Conservation (phyloP, 139 green algal genomes). For the Chlamydomonas sp. region DNA sequence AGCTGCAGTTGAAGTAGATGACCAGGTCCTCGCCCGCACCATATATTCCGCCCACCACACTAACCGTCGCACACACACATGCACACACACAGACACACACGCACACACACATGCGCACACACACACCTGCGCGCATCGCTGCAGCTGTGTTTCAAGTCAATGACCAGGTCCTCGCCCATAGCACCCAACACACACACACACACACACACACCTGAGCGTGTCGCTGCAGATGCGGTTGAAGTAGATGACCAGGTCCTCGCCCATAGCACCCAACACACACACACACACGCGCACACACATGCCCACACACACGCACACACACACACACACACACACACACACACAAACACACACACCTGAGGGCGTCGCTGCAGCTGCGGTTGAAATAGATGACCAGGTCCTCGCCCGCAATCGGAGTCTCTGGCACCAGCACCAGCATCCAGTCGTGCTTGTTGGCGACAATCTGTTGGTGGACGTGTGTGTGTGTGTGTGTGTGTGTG, state of each 20-base stretch:
- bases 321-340: not conserved
- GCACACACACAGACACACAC: not conserved
- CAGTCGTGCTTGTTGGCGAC: conserved; percentile 9
- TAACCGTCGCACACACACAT: not conserved
- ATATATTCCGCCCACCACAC: conserved; percentile 39
- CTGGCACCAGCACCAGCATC: conserved; percentile 55
- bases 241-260: conserved; percentile 38
- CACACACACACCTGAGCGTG: conserved; percentile 35
- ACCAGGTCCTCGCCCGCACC: conserved; percentile 57
- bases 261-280: conserved; percentile 13
- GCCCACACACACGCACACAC: not conserved
- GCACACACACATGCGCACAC: too few relatives aligned
- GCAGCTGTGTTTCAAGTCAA: too few relatives aligned
- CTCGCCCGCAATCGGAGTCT: conserved; percentile 56
- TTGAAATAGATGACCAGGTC: conserved; percentile 60
- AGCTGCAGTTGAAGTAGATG: conserved; percentile 60
- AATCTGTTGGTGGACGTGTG: not conserved
- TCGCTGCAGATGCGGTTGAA: conserved; percentile 62
- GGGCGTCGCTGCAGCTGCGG: conserved; percentile 43
- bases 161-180: too few relatives aligned
- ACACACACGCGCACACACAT: not conserved
- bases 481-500: not conserved
- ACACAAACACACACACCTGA: conserved; percentile 29
- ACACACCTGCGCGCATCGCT: too few relatives aligned
- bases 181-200: conserved; percentile 4